Evolutionary conservation across 129 eudicot genomes (phyloP), one percentile per base, ranked within the genome.

Genomic region (Flaveria bidentis): DNA sequence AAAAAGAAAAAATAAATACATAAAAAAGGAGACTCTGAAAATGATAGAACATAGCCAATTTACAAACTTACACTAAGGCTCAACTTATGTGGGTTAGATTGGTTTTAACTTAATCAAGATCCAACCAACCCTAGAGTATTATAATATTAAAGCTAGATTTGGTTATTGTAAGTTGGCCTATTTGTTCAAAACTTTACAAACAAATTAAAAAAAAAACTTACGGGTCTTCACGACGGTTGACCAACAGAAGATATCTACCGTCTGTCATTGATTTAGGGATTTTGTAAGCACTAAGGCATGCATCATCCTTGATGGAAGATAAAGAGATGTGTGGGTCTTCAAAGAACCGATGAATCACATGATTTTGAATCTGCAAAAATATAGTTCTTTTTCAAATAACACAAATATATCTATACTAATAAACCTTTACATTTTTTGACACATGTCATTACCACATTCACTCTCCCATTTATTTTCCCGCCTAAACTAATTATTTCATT

Each of bases 261-360:
- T 83, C 76, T 33, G 81, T 85, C 75, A 71, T 72, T 55, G 69
- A 77, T 67, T 86, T 86, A 22, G 96, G 92, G 45, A 90, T 85
- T 85, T 84, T 90, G 80, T 90, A 92, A 61, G 96, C 98, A 72
- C 85, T 88, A 78, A 90, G 90, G 80, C 74, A 90, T 46, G 78
- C 92, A 69, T 90, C 92, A 72, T 90, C 94, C 71, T 86, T 90
- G 66, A 90, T 85, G 73, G 86, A 77, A 72, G 94, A 88, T 78
- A 89, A 76, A 52, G 90, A 76, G 81, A 80, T 84, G 36, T 90
- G 63, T 57, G 98, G 92, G 77, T 92, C 98, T 49, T 92, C 98
- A 85, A 92, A 69, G 76, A 90, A 88, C 18, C 86, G 89, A 76
- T 86, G 82, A 55, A 92, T 88, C 82, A 83, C 73, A 86, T 90